phyloP scores from a whole-genome alignment of 768 basidiomycete genomes.

The Leccinum truebloodii region DNA sequence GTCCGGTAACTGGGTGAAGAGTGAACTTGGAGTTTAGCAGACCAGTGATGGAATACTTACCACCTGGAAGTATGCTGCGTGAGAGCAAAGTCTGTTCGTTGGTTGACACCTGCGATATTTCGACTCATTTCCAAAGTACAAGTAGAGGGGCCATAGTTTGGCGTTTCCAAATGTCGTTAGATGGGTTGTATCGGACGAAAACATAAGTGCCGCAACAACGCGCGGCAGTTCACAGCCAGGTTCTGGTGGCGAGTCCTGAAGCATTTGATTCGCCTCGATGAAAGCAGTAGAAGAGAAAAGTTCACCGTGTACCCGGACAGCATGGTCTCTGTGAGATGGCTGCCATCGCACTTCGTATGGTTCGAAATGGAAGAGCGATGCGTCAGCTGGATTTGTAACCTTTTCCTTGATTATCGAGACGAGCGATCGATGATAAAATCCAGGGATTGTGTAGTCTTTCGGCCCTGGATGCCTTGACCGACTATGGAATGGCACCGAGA shows the following conservation, averaged over 20 bases:
- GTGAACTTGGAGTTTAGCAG: neutral
- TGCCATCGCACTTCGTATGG: neutral
- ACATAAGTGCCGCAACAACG: neutral
- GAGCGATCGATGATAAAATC: neutral
- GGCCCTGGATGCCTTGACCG: neutral
- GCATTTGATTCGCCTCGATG: neutral
- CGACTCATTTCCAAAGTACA: neutral
- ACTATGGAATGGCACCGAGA: neutral
- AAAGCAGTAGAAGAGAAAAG: neutral
- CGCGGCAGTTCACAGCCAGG: neutral
- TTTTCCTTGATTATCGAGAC: neutral
- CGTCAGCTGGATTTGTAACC: neutral
- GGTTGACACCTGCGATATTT: neutral
- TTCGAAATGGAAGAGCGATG: neutral
- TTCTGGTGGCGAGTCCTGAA: neutral
- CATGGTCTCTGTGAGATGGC: neutral
- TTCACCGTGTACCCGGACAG: neutral
- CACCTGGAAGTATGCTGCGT: neutral
- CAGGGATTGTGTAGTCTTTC: neutral
- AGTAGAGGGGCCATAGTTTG: neutral
- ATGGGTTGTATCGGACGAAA: neutral
- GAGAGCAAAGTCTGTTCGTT: neutral
- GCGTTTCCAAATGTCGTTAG: neutral
- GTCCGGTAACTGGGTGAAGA: neutral
- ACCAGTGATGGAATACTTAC: neutral